Percentiles rank a stretch among this genome's conserved stretches.
Evolutionary conservation across 1,139 yeast genomes (phyloP).

Genomic region (Meyerozyma guilliermondii): DNA sequence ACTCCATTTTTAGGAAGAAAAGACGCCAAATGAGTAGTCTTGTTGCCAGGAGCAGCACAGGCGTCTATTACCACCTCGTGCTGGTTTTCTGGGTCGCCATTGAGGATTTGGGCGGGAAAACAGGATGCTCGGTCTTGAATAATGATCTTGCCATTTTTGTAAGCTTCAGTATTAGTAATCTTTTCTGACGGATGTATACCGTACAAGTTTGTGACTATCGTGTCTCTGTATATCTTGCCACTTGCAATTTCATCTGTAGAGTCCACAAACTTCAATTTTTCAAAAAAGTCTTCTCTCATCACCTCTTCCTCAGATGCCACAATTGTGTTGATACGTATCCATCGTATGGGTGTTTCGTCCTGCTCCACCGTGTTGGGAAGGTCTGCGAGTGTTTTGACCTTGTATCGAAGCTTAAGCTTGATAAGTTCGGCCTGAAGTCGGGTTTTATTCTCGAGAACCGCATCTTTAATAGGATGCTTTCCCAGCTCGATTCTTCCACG

Average conservation of each 20-base stretch:
- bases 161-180: constrained; percentile 60
- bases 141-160: constrained; percentile 70
- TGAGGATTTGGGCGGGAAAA: constrained; percentile 83
- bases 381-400: constrained; percentile 37
- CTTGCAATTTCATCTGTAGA: constrained; percentile 42
- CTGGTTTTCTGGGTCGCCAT: constrained; percentile 43
- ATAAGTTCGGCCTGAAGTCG: constrained; percentile 78
- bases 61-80: constrained; percentile 73
- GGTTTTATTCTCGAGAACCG: constrained; percentile 70
- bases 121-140: constrained; percentile 97
- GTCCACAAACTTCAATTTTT: constrained; percentile 44
- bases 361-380: constrained; percentile 29
- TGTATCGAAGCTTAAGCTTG: constrained; percentile 67
- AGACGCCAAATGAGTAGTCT: constrained; percentile 89
- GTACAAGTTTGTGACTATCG: constrained; percentile 64
- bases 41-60: constrained; percentile 98
- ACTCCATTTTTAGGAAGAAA: constrained; percentile 27
- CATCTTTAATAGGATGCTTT: constrained; percentile 81
- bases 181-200: constrained; percentile 78
- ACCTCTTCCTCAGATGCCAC: constrained; percentile 33
- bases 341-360: constrained; percentile 79
- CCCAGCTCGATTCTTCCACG: constrained; percentile 86
- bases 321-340: constrained; percentile 77
- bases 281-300: constrained; percentile 36
- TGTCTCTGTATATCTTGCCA: constrained; percentile 67